Evolutionary conservation across 2,329 filamentous ascomycete genomes (phyloP).

Genomic region (Aspergillus nomiae): DNA sequence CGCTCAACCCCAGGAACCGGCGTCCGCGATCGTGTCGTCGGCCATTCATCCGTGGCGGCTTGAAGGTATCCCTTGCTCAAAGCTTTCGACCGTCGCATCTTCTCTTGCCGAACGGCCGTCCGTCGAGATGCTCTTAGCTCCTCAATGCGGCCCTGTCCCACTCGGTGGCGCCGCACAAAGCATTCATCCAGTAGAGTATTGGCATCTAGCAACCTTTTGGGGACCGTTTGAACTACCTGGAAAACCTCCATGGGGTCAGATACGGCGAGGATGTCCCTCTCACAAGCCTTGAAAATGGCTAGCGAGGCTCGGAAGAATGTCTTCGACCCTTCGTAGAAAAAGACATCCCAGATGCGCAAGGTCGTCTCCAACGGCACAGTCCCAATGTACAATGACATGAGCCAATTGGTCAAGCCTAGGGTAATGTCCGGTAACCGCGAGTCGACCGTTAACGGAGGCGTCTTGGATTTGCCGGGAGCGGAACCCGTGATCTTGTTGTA

Average conservation of each 20-base stretch:
- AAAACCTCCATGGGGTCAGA: slow-evolving; percentile 93
- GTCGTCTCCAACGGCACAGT: slow-evolving; percentile 90
- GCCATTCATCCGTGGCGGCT: slow-evolving; percentile 36
- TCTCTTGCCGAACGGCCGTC: slow-evolving; percentile 47
- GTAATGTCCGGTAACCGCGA: slow-evolving; percentile 81
- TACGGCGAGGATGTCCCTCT: slow-evolving; percentile 76
- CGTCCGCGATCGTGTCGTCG: slow-evolving; percentile 27
- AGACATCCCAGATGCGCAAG: slow-evolving; percentile 89
- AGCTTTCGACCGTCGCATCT: slow-evolving; percentile 41
- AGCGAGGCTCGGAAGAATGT: slow-evolving; percentile 91
- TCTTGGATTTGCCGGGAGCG: slow-evolving; percentile 39
- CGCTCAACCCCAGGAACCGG: slow-evolving; percentile 33
- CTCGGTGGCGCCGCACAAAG: slow-evolving; percentile 75
- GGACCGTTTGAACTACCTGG: slow-evolving; percentile 86
- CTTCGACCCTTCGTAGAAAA: slow-evolving; percentile 94
- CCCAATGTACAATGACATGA: slow-evolving; percentile 96
- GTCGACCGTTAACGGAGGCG: slow-evolving; percentile 44
- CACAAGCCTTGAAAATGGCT: slow-evolving; percentile 86
- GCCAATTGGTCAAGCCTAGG: slow-evolving; percentile 92
- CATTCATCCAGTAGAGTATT: slow-evolving; percentile 81
- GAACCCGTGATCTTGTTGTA: slow-evolving; percentile 81
- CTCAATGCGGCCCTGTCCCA: slow-evolving; percentile 82
- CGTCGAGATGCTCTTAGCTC: slow-evolving; percentile 70
- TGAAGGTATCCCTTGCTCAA: slow-evolving; percentile 36
- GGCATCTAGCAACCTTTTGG: slow-evolving; percentile 77